Evolutionary conservation across 1,284 basidiomycete genomes (phyloP).

Genomic region (Fomitiporia mediterranea): DNA sequence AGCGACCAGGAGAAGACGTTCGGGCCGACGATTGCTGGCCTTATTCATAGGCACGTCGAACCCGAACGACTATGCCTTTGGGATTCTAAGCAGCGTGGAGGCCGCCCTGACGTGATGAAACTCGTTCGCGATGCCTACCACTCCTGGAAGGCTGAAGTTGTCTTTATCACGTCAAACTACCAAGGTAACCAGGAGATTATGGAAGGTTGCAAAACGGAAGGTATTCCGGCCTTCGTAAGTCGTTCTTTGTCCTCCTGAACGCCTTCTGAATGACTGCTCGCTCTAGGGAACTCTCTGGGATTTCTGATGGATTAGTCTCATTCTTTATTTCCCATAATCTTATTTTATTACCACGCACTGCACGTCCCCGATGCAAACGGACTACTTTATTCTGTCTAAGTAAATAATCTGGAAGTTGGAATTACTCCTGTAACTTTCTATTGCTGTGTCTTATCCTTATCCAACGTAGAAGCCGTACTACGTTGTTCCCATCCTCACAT

Average conservation of each 20-base stretch:
- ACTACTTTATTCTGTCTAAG: neutral
- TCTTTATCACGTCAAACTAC: conserved; percentile 63
- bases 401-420: neutral
- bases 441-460: neutral
- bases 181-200: conserved; percentile 63
- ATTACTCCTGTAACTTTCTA: neutral
- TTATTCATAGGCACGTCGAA: conserved; percentile 49
- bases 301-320: conserved; percentile 29
- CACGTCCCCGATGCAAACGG: neutral
- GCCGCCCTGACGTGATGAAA: conserved; percentile 40
- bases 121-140: conserved; percentile 36
- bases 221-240: conserved; percentile 57
- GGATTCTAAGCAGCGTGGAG: conserved; percentile 55
- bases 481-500: too few relatives aligned
- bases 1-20: conserved; percentile 43
- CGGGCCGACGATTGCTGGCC: conserved; percentile 38
- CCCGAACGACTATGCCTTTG: conserved; percentile 55
- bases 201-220: conserved; percentile 59
- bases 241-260: conserved; percentile 1
- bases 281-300: conserved; percentile 41
- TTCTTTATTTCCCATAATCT: neutral
- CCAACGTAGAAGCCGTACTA: too few relatives aligned
- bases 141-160: conserved; percentile 47
- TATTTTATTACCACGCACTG: neutral
- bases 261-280: neutral